Base-by-base conservation (phyloP, 2,329 filamentous ascomycete genomes). In the Colletotrichum orbiculare region DNA sequence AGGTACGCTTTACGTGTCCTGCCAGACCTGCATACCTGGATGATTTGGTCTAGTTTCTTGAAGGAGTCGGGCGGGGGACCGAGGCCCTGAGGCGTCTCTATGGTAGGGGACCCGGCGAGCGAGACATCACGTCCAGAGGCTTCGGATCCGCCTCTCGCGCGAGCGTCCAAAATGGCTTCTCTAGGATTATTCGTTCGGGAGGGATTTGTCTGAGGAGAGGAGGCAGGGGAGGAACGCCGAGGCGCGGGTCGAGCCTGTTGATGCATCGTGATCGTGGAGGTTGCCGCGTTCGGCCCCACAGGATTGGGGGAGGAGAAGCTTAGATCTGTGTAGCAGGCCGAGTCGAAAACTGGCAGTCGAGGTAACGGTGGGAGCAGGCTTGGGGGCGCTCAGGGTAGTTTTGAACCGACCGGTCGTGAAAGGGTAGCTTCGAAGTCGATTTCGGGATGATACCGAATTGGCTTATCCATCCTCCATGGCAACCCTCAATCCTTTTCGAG, bases 11-110 rank as follows among this genome's bases (percentile, higher is more conserved):
- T 25, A 34, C 15, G 10, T 12, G 25, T 33, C n/a, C 25, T 33
- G 15, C 54, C 52, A 4, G 2, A 15, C 34, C 12, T 17, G 45
- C 75, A 56, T 72, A 96, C 94, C 86, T 96, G 93, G 72, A 97
- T 90, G 73, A 98, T 96, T 80, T 97, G 94, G 77, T 96, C 96
- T 71, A 97, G 84, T 81, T 96, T 96, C 79, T 86, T 88, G 75
- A 91, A 80, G 6, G 89, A 87, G 70, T 95, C 92, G 71, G 83
- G 85, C 59, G 85, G 87, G 50, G 87, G 86, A 34, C 83, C 81
- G 34, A 72, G 77, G 47, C 81, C 74, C 48, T 77, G 74, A 60
- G 77, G 77, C 50, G 78, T 79, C 37, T 81, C 78, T 68, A 78
- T 80, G 35, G 86, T 82, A 64, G 86, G 83, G 66, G 84, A 83